Percentiles rank a stretch among this genome's conserved stretches.
These are phyloP conservation scores for Friedmanniomyces endolithicus DNA, from an alignment of 495 filamentous ascomycete genomes.

Conservation along the genomic window DNA sequence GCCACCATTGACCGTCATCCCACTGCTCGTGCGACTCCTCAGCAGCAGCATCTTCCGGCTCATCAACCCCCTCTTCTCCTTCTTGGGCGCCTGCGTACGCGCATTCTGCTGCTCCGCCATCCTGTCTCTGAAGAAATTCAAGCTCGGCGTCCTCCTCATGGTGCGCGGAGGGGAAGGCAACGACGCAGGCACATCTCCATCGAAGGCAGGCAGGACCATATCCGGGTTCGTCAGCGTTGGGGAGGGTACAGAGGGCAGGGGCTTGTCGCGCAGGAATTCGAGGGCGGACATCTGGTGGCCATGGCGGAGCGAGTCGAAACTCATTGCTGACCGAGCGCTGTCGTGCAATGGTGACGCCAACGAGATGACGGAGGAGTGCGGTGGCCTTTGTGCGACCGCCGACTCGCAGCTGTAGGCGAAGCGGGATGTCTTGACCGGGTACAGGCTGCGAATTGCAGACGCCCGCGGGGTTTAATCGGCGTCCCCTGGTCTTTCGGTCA, in stretches of 20 bases:
- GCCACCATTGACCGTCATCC: background rate
- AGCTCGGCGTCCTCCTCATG: slow-evolving; percentile 10
- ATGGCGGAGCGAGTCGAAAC: background rate
- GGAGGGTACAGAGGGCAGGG: slow-evolving; percentile 39
- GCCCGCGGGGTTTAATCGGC: background rate
- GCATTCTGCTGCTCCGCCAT: background rate
- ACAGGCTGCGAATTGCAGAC: background rate
- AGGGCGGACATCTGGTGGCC: background rate
- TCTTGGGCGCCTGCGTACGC: slow-evolving; percentile 7
- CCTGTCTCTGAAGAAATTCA: slow-evolving; percentile 4
- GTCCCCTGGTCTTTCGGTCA: background rate
- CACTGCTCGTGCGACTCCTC: slow-evolving; percentile 19
- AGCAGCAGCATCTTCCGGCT: slow-evolving; percentile 21
- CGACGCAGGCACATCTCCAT: slow-evolving; percentile 9
- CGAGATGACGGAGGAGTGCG: background rate
- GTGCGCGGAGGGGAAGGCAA: slow-evolving; percentile 7
- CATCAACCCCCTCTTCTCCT: slow-evolving; percentile 21
- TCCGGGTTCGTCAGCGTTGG: slow-evolving; percentile 87
- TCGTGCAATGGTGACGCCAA: background rate
- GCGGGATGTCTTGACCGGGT: background rate
- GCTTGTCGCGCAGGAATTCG: slow-evolving; percentile 11
- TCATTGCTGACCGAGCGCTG: background rate
- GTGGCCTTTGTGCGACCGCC: background rate
- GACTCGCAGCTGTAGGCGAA: background rate
- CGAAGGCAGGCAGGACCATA: slow-evolving; percentile 65